Percentiles rank a stretch among this genome's conserved stretches.
Evolutionary conservation across 1,284 basidiomycete genomes (phyloP).

Genomic region (Austropuccinia psidii): DNA sequence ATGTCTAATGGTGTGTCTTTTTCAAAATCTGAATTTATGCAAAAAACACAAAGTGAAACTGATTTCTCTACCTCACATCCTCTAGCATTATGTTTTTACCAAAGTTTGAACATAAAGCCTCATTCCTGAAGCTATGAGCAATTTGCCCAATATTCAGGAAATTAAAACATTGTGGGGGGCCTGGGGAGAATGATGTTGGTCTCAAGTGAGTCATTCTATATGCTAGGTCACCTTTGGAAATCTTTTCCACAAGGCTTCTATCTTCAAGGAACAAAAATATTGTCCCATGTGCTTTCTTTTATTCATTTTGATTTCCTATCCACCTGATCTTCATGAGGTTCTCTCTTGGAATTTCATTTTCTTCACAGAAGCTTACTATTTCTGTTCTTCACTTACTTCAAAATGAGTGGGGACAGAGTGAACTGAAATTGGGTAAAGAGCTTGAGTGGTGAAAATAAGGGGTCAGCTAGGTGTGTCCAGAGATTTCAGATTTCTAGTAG

Average conservation of each 20-base stretch:
- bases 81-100: not conserved
- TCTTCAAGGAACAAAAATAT: not conserved
- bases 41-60: too few species aligned
- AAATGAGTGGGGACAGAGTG: not conserved
- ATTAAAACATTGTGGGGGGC: not conserved
- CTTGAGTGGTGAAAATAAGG: not conserved
- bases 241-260: not conserved
- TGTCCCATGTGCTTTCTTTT: not conserved
- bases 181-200: not conserved
- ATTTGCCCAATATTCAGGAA: not conserved
- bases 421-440: not conserved
- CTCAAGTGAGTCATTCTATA: not conserved
- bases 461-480: not conserved
- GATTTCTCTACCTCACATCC: too few species aligned
- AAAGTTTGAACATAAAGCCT: not conserved
- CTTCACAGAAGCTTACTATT: too few species aligned
- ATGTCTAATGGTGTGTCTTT: too few species aligned
- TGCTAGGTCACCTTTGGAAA: not conserved
- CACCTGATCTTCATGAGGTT: not conserved
- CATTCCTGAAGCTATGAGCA: not conserved
- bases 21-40: too few species aligned
- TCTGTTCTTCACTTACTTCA: not conserved
- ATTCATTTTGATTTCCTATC: not conserved
- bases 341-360: not conserved
- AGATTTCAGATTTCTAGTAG: not conserved